Evolutionary conservation across 495 filamentous ascomycete species (phyloP).

Genomic region (Trichoderma reesei): DNA sequence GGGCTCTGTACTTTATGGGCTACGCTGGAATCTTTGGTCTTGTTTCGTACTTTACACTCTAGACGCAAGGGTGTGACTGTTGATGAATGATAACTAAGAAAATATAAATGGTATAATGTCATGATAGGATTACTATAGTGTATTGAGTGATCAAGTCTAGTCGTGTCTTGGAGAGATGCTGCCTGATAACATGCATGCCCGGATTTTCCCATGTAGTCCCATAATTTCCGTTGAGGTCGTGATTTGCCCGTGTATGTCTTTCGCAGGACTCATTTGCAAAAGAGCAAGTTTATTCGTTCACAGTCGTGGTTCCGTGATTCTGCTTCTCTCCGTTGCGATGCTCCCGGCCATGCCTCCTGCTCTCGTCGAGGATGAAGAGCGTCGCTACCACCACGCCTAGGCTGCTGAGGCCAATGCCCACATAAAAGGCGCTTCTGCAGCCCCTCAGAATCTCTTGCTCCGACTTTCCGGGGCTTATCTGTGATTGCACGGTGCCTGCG

Average conservation of each 20-base stretch:
- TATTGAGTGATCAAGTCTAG: too few relatives aligned
- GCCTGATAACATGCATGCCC: too few relatives aligned
- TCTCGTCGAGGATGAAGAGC: conserved; percentile 13
- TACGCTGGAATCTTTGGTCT: neutral
- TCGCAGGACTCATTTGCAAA: neutral
- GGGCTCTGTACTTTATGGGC: neutral
- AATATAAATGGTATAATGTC: too few relatives aligned
- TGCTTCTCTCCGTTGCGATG: neutral
- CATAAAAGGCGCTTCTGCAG: conserved; percentile 48
- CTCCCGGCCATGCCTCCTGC: neutral
- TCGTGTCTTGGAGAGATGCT: too few relatives aligned
- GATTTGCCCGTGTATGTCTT: too few relatives aligned
- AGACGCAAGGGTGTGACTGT: neutral
- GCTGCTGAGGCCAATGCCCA: conserved; percentile 44
- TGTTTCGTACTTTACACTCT: neutral
- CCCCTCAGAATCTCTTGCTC: conserved; percentile 32
- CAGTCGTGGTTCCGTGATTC: neutral
- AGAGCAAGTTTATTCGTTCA: neutral
- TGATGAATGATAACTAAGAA: neutral
- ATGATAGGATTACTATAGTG: too few relatives aligned
- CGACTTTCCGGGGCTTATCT: conserved; percentile 21
- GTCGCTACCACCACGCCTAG: conserved; percentile 33
- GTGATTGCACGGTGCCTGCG: conserved; percentile 27
- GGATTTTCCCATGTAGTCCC: too few relatives aligned
- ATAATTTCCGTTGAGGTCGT: too few relatives aligned